These are phyloP conservation scores for Suillus cothurnatus DNA, from an alignment of 768 basidiomycete species.

Conservation along the genomic window DNA sequence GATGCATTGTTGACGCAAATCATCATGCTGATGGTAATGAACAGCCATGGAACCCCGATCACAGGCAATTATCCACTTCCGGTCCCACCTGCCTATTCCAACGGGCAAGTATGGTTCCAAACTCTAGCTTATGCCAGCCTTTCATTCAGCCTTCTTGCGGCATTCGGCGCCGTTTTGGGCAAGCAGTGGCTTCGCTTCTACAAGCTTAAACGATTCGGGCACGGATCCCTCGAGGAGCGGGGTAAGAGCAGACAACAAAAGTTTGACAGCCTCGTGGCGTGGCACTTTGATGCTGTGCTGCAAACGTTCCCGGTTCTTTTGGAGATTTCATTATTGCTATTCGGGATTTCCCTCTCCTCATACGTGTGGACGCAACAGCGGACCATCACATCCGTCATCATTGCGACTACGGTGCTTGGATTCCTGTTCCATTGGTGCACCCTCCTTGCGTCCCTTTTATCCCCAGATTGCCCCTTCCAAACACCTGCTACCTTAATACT, in stretches of 20 bases:
- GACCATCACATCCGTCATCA: conserved; percentile 12
- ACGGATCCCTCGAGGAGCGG: conserved; percentile 13
- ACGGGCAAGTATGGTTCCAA: conserved; percentile 14
- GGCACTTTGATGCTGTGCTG: conserved; percentile 18
- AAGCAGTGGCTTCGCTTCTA: conserved; percentile 18
- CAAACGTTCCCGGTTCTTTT: conserved; percentile 16
- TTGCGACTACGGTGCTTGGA: conserved; percentile 12
- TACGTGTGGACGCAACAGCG: conserved; percentile 12
- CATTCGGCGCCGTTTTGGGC: conserved; percentile 18
- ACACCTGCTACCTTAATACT: conserved; percentile 9
- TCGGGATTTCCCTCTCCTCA: conserved; percentile 14
- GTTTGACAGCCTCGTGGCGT: conserved; percentile 14
- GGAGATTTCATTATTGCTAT: conserved; percentile 18
- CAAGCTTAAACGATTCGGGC: conserved; percentile 1
- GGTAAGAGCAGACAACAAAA: conserved; percentile 13
- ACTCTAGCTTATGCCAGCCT: conserved; percentile 17
- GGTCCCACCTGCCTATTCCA: not conserved
- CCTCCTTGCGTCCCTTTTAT: conserved; percentile 12
- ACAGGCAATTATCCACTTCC: not conserved
- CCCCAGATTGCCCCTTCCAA: conserved; percentile 17
- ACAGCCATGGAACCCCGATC: conserved; percentile 7
- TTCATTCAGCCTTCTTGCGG: conserved; percentile 16
- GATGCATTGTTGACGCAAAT: conserved; percentile 3
- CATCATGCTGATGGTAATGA: conserved; percentile 9
- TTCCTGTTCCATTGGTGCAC: conserved; percentile 15